These are phyloP conservation scores for Achaetomium macrosporum DNA, from an alignment of 2,329 filamentous ascomycete species.

Conservation along the genomic window DNA sequence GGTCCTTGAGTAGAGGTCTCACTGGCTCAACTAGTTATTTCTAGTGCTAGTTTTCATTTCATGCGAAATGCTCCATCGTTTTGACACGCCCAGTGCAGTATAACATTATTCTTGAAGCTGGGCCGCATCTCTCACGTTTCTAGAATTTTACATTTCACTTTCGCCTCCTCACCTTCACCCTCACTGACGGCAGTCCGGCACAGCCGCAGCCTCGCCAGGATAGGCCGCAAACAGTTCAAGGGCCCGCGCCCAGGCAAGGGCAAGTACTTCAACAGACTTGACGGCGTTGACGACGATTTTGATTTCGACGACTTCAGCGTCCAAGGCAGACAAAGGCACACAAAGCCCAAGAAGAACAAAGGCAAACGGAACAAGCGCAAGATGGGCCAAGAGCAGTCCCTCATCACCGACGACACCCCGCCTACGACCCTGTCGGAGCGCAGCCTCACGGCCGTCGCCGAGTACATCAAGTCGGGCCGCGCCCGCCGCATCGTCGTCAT, in stretches of 20 bases:
- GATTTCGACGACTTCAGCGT: constrained; percentile 19
- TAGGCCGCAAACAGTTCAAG: constrained; percentile 12
- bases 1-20: too few species aligned
- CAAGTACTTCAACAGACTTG: constrained; percentile 7
- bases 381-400: constrained; percentile 85
- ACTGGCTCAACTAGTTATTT: too few species aligned
- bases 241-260: constrained; percentile 10
- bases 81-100: not conserved
- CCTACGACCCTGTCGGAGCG: constrained; percentile 63
- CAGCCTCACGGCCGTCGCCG: constrained; percentile 68
- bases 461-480: constrained; percentile 66
- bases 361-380: constrained; percentile 20
- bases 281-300: constrained; percentile 10
- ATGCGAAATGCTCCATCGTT: too few species aligned
- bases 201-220: constrained; percentile 11
- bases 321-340: constrained; percentile 9
- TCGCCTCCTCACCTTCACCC: constrained; percentile 1
- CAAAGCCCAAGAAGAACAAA: constrained; percentile 14
- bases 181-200: constrained; percentile 1
- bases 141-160: not conserved
- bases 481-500: constrained; percentile 74
- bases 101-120: too few species aligned
- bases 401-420: constrained; percentile 57
- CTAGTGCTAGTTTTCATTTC: too few species aligned
- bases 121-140: too few species aligned